Conservation (phyloP, 73 alveolate genomes). For the Tetrahymena elliotti region DNA sequence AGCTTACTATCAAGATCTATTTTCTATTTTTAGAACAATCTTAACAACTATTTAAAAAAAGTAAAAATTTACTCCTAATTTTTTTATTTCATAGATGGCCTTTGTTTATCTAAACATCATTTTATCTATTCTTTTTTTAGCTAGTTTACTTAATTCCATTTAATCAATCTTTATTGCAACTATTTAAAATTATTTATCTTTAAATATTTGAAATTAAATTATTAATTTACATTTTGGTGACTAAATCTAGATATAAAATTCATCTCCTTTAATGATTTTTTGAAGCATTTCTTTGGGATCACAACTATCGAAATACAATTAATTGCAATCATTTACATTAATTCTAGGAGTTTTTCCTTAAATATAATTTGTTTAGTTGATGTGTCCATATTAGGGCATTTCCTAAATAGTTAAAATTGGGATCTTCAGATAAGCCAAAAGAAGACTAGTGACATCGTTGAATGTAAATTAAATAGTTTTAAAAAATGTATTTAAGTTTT, state of each 20-base stretch:
- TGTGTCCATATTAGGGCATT: not conserved
- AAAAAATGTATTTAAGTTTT: not conserved
- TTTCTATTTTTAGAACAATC: not conserved
- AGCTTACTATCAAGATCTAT: not conserved
- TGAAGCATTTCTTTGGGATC: not conserved
- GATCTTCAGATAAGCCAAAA: not conserved
- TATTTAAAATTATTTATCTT: not conserved
- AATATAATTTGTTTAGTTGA: not conserved
- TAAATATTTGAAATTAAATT: not conserved
- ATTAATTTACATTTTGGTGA: not conserved
- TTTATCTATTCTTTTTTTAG: not conserved
- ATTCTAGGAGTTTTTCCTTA: not conserved
- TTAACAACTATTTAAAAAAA: not conserved
- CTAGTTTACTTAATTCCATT: not conserved
- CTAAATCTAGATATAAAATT: not conserved
- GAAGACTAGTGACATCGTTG: not conserved
- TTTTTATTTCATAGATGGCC: not conserved
- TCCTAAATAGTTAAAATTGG: not conserved
- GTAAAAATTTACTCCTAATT: not conserved
- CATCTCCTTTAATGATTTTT: not conserved
- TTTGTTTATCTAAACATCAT: not conserved
- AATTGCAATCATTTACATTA: not conserved
- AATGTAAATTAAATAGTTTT: not conserved
- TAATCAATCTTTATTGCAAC: not conserved
- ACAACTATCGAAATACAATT: not conserved